Percentiles rank a stretch among this genome's conserved stretches.
phyloP scores from a whole-genome alignment of 2,329 filamentous ascomycete genomes.

The Stagonosporopsis tanaceti region DNA sequence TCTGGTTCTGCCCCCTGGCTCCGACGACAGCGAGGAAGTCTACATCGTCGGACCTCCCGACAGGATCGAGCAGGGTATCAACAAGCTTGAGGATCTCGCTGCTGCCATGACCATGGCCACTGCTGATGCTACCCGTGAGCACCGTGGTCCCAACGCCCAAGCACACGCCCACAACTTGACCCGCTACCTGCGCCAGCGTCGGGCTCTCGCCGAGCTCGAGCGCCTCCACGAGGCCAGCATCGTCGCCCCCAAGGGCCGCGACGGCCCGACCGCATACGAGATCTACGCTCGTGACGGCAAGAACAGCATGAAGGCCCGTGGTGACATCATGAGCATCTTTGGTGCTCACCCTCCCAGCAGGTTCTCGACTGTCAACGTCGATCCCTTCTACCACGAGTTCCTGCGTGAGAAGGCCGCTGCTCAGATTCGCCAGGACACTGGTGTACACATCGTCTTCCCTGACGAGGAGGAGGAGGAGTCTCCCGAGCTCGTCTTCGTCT shows the following conservation, averaged over 20 bases:
- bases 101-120: slow-evolving; percentile 85
- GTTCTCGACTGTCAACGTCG: slow-evolving; percentile 71
- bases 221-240: slow-evolving; percentile 84
- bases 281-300: slow-evolving; percentile 87
- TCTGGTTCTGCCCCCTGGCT: slow-evolving; percentile 78
- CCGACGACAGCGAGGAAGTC: slow-evolving; percentile 81
- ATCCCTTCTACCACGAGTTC: slow-evolving; percentile 81
- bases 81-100: slow-evolving; percentile 87
- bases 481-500: slow-evolving; percentile 75
- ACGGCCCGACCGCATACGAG: slow-evolving; percentile 81
- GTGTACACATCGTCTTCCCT: slow-evolving; percentile 77
- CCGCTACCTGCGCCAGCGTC: slow-evolving; percentile 82
- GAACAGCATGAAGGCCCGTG: slow-evolving; percentile 78
- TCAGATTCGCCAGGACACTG: slow-evolving; percentile 71
- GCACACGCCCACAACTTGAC: slow-evolving; percentile 86
- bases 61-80: slow-evolving; percentile 75
- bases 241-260: slow-evolving; percentile 74
- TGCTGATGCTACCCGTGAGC: slow-evolving; percentile 82
- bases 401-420: slow-evolving; percentile 70
- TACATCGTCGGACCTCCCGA: slow-evolving; percentile 83
- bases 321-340: slow-evolving; percentile 77
- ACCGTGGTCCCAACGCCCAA: slow-evolving; percentile 76
- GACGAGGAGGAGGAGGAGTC: slow-evolving; percentile 65
- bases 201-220: slow-evolving; percentile 84
- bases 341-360: slow-evolving; percentile 76